These are phyloP conservation scores for Cicer cuneatum DNA, from an alignment of 306 rosid species.

Conservation along the genomic window DNA sequence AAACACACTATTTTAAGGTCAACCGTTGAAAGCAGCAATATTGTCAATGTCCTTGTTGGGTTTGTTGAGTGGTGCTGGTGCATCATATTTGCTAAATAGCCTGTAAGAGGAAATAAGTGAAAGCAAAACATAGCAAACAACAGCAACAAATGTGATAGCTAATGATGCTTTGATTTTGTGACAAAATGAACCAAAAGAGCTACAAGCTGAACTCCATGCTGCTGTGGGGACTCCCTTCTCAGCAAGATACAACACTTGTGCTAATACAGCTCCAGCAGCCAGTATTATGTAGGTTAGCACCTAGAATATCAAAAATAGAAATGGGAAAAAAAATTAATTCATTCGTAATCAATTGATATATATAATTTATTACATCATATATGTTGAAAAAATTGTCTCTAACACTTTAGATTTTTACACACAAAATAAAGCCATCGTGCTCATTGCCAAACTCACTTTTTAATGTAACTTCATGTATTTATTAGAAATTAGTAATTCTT, in stretches of 20 bases:
- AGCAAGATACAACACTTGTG: conserved; percentile 71
- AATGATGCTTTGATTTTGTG: conserved; percentile 65
- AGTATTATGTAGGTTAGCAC: conserved; percentile 71
- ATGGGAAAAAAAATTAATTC: background rate
- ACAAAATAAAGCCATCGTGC: no score
- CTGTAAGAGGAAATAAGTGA: conserved; percentile 84
- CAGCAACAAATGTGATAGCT: conserved; percentile 60
- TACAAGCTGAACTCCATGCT: conserved; percentile 78
- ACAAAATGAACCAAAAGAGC: conserved; percentile 67
- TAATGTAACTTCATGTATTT: no score
- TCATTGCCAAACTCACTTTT: no score
- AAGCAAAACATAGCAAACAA: conserved; percentile 61
- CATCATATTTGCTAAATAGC: conserved; percentile 75
- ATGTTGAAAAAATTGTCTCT: background rate
- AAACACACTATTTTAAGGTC: conserved; percentile 9
- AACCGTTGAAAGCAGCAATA: conserved; percentile 51
- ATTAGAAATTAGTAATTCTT: no score
- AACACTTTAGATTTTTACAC: no score
- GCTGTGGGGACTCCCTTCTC: conserved; percentile 60
- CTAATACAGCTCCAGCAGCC: conserved; percentile 72
- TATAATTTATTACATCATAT: background rate
- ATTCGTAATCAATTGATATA: background rate
- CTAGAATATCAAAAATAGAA: conserved; percentile 37
- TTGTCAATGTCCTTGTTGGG: conserved; percentile 46
- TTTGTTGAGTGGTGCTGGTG: conserved; percentile 58